Evolutionary conservation across 2,329 filamentous ascomycete species (phyloP).

Genomic region (Pseudogymnoascus sp.): DNA sequence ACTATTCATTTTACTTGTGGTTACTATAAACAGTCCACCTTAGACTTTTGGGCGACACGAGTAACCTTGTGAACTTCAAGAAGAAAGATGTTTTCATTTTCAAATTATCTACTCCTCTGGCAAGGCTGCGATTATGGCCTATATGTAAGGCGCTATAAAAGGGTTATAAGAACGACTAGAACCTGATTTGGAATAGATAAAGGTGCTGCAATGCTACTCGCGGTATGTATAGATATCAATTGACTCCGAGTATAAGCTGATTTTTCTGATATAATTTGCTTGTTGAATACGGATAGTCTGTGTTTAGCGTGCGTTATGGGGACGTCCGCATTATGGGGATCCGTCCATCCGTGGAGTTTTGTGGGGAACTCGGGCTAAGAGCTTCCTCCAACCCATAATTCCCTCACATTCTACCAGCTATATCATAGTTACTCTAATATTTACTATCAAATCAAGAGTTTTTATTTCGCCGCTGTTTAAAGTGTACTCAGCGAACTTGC

Average conservation of each 20-base stretch:
- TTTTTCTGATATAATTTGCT: background rate
- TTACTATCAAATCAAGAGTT: background rate
- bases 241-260: background rate
- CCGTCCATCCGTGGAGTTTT: background rate
- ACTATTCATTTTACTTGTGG: background rate
- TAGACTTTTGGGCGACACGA: background rate
- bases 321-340: background rate
- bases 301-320: background rate
- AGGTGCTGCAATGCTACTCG: background rate
- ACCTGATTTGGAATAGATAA: background rate
- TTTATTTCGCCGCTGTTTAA: background rate
- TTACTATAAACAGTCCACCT: background rate
- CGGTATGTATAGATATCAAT: background rate
- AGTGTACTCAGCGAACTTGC: background rate
- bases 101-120: background rate
- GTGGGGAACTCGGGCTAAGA: background rate
- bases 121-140: background rate
- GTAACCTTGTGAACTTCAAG: background rate
- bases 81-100: background rate
- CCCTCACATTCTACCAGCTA: background rate
- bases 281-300: background rate
- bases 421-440: background rate
- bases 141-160: background rate
- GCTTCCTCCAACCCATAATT: background rate
- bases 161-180: background rate